A percentile compares a stretch with the other conserved stretches of the same genome.
phyloP scores from a whole-genome alignment of 768 basidiomycete species.

The Leccinum boreale region DNA sequence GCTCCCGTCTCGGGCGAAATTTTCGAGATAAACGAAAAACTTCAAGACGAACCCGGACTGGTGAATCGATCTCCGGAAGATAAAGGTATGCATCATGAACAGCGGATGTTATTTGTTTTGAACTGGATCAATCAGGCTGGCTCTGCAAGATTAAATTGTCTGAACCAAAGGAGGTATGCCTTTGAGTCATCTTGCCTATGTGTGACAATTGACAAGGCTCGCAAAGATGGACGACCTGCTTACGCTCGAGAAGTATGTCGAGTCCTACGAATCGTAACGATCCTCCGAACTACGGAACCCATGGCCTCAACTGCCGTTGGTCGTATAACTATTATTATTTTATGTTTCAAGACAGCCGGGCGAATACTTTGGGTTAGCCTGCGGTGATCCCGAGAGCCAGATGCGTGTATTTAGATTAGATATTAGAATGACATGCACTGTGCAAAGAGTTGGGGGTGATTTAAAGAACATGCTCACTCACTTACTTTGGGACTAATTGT shows the following conservation, averaged over 20 bases:
- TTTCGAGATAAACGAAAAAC: slow-evolving; percentile 69
- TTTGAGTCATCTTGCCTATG: background rate
- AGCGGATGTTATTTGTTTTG: background rate
- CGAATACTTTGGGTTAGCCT: background rate
- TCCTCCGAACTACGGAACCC: background rate
- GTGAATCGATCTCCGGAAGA: slow-evolving; percentile 87
- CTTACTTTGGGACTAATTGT: background rate
- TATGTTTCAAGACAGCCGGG: slow-evolving; percentile 1
- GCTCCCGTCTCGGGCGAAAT: slow-evolving; percentile 89
- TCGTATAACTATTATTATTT: background rate
- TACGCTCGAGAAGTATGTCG: slow-evolving; percentile 71
- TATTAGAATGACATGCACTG: background rate
- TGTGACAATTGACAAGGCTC: background rate
- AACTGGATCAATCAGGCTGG: slow-evolving; percentile 63
- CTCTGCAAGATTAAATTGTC: slow-evolving; percentile 89
- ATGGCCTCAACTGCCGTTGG: slow-evolving; percentile 26
- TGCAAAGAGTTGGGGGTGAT: background rate
- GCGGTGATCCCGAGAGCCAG: slow-evolving; percentile 4
- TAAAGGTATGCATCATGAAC: slow-evolving; percentile 52
- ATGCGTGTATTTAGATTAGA: slow-evolving; percentile 11
- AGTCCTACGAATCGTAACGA: slow-evolving; percentile 45
- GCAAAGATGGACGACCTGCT: slow-evolving; percentile 67
- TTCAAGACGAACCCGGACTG: slow-evolving; percentile 68
- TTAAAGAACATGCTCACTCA: no score
- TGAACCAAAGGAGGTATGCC: slow-evolving; percentile 67